These are phyloP conservation scores for Thalassia testudinum DNA, from an alignment of 116 monocot species.

Conservation along the genomic window DNA sequence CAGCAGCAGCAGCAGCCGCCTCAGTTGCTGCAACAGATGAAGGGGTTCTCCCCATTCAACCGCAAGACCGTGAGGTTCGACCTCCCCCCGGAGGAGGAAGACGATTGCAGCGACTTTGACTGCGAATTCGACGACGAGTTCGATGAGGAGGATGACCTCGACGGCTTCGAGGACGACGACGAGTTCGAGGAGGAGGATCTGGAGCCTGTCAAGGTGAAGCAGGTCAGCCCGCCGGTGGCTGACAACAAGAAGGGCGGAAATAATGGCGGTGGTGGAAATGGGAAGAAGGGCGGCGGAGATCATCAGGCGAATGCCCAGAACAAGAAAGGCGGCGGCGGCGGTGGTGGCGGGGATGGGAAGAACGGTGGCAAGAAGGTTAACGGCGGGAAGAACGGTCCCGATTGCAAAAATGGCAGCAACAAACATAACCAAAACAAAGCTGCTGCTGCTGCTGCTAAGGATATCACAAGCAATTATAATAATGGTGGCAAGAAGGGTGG, in stretches of 20 bases:
- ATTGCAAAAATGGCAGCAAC: no score
- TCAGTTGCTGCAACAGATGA: conserved; percentile 18
- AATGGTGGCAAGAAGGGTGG: no score
- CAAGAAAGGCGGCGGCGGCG: not conserved
- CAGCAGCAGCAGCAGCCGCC: no score
- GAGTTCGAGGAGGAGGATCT: conserved; percentile 12
- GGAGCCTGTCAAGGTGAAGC: conserved; percentile 5
- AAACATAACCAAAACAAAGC: no score
- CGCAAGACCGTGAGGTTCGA: conserved; percentile 23
- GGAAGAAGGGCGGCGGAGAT: conserved; percentile 4
- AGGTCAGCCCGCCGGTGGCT: not conserved
- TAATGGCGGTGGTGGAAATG: no score
- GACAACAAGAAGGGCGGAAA: conserved; percentile 13
- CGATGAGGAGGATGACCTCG: conserved; percentile 10
- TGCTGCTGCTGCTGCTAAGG: no score
- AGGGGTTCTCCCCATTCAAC: conserved; percentile 21
- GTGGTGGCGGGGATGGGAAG: no score
- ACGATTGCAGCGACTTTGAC: conserved; percentile 9
- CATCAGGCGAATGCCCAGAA: not conserved
- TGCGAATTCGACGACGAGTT: conserved; percentile 14
- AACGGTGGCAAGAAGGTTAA: no score
- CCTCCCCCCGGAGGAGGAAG: conserved; percentile 10
- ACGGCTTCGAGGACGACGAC: conserved; percentile 19
- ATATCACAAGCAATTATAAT: no score
- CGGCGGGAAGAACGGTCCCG: not conserved